A percentile compares a stretch with the other conserved stretches of the same genome.
phyloP scores from a whole-genome alignment of 2,329 filamentous ascomycete genomes.

The Fonsecaea erecta region DNA sequence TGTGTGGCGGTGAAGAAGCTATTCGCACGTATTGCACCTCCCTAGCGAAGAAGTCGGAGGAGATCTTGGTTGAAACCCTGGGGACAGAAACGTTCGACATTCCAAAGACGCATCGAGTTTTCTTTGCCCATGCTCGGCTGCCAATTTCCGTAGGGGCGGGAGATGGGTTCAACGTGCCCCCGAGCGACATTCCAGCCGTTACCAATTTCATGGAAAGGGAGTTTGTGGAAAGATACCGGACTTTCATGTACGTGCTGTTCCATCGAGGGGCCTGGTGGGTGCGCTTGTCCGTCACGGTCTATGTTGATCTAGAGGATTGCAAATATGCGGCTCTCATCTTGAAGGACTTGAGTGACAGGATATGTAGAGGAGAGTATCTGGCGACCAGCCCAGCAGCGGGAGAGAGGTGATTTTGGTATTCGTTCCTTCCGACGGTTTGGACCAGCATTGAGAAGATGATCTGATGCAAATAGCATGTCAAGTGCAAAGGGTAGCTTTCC shows the following conservation, averaged over 20 bases:
- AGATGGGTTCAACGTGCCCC: constrained; percentile 29
- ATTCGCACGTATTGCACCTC: constrained; percentile 67
- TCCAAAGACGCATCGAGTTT: constrained; percentile 42
- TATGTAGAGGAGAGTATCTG: constrained; percentile 32
- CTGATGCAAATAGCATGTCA: neutral
- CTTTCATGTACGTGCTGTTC: constrained; percentile 68
- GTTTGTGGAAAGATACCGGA: constrained; percentile 64
- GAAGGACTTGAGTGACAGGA: constrained; percentile 59
- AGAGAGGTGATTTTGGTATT: neutral
- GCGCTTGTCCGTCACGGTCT: constrained; percentile 78
- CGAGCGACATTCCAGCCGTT: constrained; percentile 48
- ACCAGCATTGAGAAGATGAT: neutral
- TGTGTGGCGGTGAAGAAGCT: constrained; percentile 71
- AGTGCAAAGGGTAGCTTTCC: neutral
- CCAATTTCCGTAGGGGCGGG: constrained; percentile 58
- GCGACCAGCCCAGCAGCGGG: neutral
- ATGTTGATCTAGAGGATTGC: constrained; percentile 78
- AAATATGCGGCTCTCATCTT: constrained; percentile 67
- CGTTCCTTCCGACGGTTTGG: neutral
- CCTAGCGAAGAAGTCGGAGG: constrained; percentile 67
- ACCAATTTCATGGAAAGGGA: constrained; percentile 63
- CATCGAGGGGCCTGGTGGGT: constrained; percentile 69
- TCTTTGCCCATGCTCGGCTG: constrained; percentile 72
- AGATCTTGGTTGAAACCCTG: constrained; percentile 63
- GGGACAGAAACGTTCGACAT: constrained; percentile 71